These are phyloP conservation scores for Petunia secreta DNA, from an alignment of 257 asterid species.

Conservation along the genomic window DNA sequence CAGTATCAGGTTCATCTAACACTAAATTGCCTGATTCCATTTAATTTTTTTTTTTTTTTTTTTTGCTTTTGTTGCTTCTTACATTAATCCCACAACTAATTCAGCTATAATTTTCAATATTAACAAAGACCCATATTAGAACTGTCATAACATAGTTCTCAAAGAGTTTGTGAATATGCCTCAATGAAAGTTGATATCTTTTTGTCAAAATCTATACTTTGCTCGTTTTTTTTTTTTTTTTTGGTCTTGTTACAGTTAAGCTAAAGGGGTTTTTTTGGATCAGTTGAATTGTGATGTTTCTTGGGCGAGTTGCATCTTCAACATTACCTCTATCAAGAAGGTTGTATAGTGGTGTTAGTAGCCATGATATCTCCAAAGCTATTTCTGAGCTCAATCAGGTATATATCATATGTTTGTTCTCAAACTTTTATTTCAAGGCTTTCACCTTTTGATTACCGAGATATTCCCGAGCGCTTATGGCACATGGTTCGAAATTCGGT, in stretches of 20 bases:
- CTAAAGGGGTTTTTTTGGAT: neutral
- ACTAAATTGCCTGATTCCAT: too few relatives aligned
- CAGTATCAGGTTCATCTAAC: too few relatives aligned
- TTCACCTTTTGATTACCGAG: neutral
- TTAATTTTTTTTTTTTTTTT: too few relatives aligned
- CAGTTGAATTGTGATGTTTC: constrained; percentile 45
- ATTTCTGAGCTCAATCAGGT: constrained; percentile 88
- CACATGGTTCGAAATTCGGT: too few relatives aligned
- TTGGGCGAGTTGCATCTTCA: constrained; percentile 41
- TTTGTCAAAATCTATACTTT: neutral
- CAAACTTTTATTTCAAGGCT: neutral
- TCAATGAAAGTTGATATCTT: neutral
- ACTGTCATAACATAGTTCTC: neutral
- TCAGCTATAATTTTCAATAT: neutral
- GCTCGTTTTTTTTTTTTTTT: neutral
- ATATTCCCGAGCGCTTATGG: too few relatives aligned
- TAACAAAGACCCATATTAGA: neutral
- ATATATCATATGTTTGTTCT: neutral
- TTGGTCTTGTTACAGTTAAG: neutral
- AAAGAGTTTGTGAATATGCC: constrained; percentile 18
- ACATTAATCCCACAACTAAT: neutral
- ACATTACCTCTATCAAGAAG: constrained; percentile 40
- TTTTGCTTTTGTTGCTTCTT: neutral
- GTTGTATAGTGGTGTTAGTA: constrained; percentile 47
- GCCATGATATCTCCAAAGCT: constrained; percentile 51